phyloP scores from a whole-genome alignment of 2,329 filamentous ascomycete species.

The Rhexocercosporidium sp. region DNA sequence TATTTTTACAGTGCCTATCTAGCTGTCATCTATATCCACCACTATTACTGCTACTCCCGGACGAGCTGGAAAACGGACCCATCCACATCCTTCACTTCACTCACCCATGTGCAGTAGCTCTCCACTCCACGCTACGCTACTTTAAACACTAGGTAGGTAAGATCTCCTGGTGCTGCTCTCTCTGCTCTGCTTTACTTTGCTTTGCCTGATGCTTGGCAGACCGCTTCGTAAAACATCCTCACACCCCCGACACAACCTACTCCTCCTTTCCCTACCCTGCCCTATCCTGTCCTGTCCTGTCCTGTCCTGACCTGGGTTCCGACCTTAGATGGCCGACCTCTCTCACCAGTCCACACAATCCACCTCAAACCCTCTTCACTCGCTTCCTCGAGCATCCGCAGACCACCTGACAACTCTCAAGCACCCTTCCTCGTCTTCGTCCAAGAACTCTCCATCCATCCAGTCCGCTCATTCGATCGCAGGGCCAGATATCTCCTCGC shows the following conservation, averaged over 20 bases:
- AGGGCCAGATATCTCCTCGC: neutral
- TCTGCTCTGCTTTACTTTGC: neutral
- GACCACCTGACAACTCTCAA: slow-evolving; percentile 17
- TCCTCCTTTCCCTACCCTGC: neutral
- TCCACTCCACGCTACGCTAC: too few species aligned
- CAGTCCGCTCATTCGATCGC: slow-evolving; percentile 9
- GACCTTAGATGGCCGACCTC: slow-evolving; percentile 21
- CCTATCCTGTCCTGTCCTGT: neutral
- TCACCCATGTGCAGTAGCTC: neutral
- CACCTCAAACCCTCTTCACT: slow-evolving; percentile 5
- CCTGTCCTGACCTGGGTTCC: neutral
- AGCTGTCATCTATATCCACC: neutral
- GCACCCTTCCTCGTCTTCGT: slow-evolving; percentile 13
- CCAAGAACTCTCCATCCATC: slow-evolving; percentile 9
- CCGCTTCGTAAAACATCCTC: slow-evolving; percentile 8
- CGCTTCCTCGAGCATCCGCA: slow-evolving; percentile 21
- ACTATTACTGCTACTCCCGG: neutral
- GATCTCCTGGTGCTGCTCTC: too few species aligned
- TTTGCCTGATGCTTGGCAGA: slow-evolving; percentile 4
- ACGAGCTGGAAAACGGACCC: neutral
- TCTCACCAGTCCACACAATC: slow-evolving; percentile 23
- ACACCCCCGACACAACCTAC: neutral
- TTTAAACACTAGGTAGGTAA: too few species aligned
- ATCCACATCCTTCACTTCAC: neutral
- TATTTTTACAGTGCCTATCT: too few species aligned